Percentiles rank a stretch among this genome's conserved stretches.
Evolutionary conservation across 1,139 yeast species (phyloP).

Genomic region (Meyerozyma athensensis): DNA sequence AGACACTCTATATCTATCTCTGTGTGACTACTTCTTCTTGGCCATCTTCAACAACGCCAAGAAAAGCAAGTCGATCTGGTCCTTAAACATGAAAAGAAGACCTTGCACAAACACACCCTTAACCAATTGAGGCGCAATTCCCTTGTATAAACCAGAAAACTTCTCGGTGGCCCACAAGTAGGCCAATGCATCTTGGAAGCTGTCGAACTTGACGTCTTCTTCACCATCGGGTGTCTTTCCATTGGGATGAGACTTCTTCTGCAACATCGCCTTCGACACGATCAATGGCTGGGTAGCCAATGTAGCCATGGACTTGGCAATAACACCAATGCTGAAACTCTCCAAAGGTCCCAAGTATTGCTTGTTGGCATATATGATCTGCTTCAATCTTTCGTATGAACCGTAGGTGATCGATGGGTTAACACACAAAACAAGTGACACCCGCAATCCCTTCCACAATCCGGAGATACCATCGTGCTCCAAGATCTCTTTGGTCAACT

Average conservation of each 20-base stretch:
- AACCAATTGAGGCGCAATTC: slow-evolving; percentile 72
- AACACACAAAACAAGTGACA: slow-evolving; percentile 69
- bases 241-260: slow-evolving; percentile 39
- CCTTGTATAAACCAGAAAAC: slow-evolving; percentile 53
- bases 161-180: slow-evolving; percentile 9
- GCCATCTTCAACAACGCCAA: slow-evolving; percentile 32
- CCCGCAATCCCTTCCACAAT: slow-evolving; percentile 82
- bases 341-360: slow-evolving; percentile 56
- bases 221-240: slow-evolving; percentile 12
- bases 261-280: slow-evolving; percentile 78
- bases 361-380: slow-evolving; percentile 44
- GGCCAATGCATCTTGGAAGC: slow-evolving; percentile 12
- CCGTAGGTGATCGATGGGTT: slow-evolving; percentile 91
- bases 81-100: slow-evolving; percentile 76
- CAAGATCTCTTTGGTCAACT: slow-evolving; percentile 51
- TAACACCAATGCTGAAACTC: slow-evolving; percentile 69
- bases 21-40: slow-evolving; percentile 15
- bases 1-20: neutral
- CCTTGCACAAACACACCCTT: slow-evolving; percentile 89
- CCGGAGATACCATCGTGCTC: slow-evolving; percentile 69
- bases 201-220: slow-evolving; percentile 11
- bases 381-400: slow-evolving; percentile 66
- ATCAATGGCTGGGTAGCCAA: slow-evolving; percentile 79
- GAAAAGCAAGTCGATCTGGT: slow-evolving; percentile 51
- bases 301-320: slow-evolving; percentile 80